phyloP scores from a whole-genome alignment of 2,329 filamentous ascomycete genomes.

The Fusarium poae region DNA sequence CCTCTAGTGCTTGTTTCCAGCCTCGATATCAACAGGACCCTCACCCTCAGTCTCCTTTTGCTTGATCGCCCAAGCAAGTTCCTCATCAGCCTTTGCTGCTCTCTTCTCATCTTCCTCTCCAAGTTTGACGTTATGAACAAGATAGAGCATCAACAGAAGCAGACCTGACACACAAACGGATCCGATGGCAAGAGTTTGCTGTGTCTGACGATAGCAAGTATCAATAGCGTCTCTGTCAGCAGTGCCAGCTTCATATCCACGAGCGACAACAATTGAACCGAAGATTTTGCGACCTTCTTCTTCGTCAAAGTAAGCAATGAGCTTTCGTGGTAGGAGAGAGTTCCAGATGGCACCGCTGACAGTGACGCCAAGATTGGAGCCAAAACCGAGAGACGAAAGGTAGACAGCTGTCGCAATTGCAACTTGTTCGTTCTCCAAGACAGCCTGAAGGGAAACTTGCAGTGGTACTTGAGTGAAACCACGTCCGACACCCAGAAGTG shows the following conservation, averaged over 20 bases:
- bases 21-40: background rate
- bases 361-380: constrained; percentile 34
- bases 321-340: constrained; percentile 28
- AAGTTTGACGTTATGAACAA: constrained; percentile 26
- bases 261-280: constrained; percentile 31
- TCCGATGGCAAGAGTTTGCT: constrained; percentile 34
- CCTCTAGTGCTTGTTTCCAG: background rate
- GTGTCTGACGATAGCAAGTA: constrained; percentile 31
- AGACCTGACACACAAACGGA: constrained; percentile 26
- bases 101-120: constrained; percentile 34
- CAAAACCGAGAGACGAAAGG: constrained; percentile 29
- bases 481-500: constrained; percentile 32
- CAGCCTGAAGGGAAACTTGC: constrained; percentile 25
- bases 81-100: constrained; percentile 29
- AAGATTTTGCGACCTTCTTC: constrained; percentile 29
- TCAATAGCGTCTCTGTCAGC: constrained; percentile 20
- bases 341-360: constrained; percentile 41
- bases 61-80: constrained; percentile 38
- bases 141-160: constrained; percentile 13
- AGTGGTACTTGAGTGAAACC: constrained; percentile 28
- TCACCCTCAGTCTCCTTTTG: constrained; percentile 16
- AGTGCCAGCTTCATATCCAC: constrained; percentile 18
- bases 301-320: constrained; percentile 16
- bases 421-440: constrained; percentile 29
- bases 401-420: constrained; percentile 36